Base-by-base conservation (phyloP, 306 rosid genomes). In the Ochetophila trinervis region DNA sequence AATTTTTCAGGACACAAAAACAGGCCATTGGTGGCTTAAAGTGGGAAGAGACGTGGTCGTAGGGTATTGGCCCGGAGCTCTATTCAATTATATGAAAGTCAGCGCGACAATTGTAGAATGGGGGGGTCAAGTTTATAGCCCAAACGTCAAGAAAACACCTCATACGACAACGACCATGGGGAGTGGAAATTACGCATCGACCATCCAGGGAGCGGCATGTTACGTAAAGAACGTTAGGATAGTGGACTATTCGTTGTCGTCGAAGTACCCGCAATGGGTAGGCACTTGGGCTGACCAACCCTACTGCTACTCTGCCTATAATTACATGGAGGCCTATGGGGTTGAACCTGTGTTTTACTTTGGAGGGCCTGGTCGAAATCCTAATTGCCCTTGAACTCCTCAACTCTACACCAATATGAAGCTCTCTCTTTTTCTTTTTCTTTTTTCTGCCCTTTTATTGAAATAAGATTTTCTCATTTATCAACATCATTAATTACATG, bases 51-150 rank as follows among this genome's bases (percentile, higher is more conserved):
- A 52, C 13, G 7, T 72, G 0, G 20, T 71, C 0, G 20, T 86
- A 47, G 97, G 93, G 2, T 91, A 86, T 61, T 91, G 84, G 83
- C 89, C 96, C 0, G 37, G 24, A 0, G n/a, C 34, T 15, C 49
- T 91, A 5, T 62, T 91, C 13, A 8, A 9, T 0, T 13, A 63
- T 5, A 13, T 83, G 47, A 47, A 23, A 2, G 71, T 60, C 13
- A 78, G 82, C 42, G 87, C 91, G 0, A 62, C 10, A 12, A 0
- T 72, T 14, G 91, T 86, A 17, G 75, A 88, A 70, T 86, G 91
- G 95, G 97, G 96, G 0, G 93, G 96, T 4, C 83, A 86, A 37
- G 91, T 91, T 16, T 79, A 44, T 24, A 86, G 94, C 60, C 1
- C 79, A 4, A 48, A 54, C 4, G 49, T 88, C 1, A 79, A 54